A percentile compares a stretch with the other conserved stretches of the same genome.
Evolutionary conservation across 2,329 filamentous ascomycete genomes (phyloP).

Genomic region (Trichophyton schoenleinii): DNA sequence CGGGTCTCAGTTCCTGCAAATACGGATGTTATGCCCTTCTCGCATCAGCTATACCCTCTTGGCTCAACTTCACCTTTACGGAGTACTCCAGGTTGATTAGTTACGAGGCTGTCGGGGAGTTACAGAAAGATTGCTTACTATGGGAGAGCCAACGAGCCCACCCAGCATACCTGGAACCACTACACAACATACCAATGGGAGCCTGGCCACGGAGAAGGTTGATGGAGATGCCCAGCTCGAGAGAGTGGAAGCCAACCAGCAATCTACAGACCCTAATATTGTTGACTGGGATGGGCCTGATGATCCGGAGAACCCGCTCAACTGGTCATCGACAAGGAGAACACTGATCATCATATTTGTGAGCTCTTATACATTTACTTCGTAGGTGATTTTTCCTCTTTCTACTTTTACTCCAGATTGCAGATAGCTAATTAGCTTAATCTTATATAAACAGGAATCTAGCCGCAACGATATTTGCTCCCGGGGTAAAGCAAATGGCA

Average conservation of each 20-base stretch:
- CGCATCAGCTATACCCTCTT: too few relatives aligned
- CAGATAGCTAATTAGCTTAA: not conserved
- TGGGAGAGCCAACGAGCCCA: too few relatives aligned
- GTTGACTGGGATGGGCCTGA: constrained; percentile 18
- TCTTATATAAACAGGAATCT: constrained; percentile 3
- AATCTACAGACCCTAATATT: constrained; percentile 8
- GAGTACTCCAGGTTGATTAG: too few relatives aligned
- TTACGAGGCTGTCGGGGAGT: too few relatives aligned
- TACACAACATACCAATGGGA: not conserved
- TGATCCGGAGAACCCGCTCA: constrained; percentile 19
- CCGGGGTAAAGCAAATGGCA: constrained; percentile 25
- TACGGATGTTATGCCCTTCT: too few relatives aligned
- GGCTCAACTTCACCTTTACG: too few relatives aligned
- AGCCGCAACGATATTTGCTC: constrained; percentile 10
- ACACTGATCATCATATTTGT: constrained; percentile 8
- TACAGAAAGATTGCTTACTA: too few relatives aligned
- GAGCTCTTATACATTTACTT: constrained; percentile 6
- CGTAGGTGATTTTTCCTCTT: not conserved
- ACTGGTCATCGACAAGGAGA: constrained; percentile 14
- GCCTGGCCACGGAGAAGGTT: not conserved
- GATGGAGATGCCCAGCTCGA: not conserved
- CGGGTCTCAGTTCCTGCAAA: too few relatives aligned
- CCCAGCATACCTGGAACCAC: too few relatives aligned
- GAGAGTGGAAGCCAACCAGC: not conserved
- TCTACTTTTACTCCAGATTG: not conserved